phyloP scores from a whole-genome alignment of 116 monocot species.

The Trichopus zeylanicus region DNA sequence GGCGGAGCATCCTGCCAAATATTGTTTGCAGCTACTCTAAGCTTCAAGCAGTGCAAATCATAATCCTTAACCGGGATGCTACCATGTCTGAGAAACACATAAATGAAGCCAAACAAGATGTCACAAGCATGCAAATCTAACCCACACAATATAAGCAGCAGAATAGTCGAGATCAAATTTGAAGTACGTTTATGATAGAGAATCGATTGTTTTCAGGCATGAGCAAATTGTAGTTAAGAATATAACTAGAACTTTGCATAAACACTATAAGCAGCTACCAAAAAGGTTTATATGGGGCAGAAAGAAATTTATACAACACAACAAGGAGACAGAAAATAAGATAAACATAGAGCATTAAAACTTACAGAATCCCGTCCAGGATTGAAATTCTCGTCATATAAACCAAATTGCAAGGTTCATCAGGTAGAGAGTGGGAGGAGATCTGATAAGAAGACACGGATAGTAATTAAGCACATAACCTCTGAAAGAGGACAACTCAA shows the following conservation, averaged over 20 bases:
- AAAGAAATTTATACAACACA: too few species aligned
- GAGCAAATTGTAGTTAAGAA: too few species aligned
- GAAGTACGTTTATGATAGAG: too few species aligned
- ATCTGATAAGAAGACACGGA: conserved; percentile 20
- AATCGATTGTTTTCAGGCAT: too few species aligned
- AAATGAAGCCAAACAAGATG: neutral
- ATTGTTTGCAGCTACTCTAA: conserved; percentile 50
- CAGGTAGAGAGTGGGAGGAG: conserved; percentile 5
- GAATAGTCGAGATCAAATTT: too few species aligned
- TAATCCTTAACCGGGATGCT: conserved; percentile 42
- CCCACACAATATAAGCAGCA: too few species aligned
- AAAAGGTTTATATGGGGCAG: too few species aligned
- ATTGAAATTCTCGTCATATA: conserved; percentile 33
- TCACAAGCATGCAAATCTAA: too few species aligned
- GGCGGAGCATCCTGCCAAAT: conserved; percentile 49
- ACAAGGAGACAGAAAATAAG: neutral
- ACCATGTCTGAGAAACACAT: conserved; percentile 29
- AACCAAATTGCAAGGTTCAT: conserved; percentile 32
- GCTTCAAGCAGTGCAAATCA: conserved; percentile 44
- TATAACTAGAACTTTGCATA: too few species aligned
- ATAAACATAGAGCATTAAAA: neutral
- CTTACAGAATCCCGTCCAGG: conserved; percentile 57
- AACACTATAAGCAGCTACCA: too few species aligned
- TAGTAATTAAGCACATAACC: neutral
- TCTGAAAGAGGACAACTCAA: neutral